phyloP scores from a whole-genome alignment of 768 basidiomycete genomes.

The Pulveroboletus ravenelii region DNA sequence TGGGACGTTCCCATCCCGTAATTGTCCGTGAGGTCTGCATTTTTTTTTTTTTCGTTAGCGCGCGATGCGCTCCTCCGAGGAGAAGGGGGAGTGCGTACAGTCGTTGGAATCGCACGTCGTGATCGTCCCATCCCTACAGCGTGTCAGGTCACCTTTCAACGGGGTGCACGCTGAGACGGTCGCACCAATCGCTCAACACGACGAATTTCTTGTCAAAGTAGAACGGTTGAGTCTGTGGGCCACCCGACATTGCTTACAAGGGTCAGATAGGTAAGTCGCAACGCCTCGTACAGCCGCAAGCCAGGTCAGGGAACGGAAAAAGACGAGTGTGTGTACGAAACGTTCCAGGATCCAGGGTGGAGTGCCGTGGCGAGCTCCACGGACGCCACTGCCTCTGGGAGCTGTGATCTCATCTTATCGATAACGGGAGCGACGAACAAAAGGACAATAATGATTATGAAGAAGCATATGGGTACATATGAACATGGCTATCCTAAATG shows the following conservation, averaged over 20 bases:
- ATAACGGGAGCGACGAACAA: neutral
- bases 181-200: conserved; percentile 87
- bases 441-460: neutral
- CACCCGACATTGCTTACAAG: conserved; percentile 10
- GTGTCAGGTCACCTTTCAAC: neutral
- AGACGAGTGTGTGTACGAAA: neutral
- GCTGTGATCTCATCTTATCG: conserved; percentile 17
- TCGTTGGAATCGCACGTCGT: conserved; percentile 92
- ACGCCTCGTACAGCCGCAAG: too few species aligned
- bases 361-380: neutral
- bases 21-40: conserved; percentile 79
- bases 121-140: conserved; percentile 83
- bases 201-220: conserved; percentile 71
- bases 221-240: conserved; percentile 17
- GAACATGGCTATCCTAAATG: neutral
- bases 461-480: neutral
- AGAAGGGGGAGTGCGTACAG: conserved; percentile 47
- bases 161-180: neutral
- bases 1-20: conserved; percentile 75
- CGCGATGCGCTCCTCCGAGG: neutral
- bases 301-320: neutral
- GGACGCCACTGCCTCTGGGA: neutral
- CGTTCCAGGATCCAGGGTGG: neutral
- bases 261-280: neutral
- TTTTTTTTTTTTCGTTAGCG: conserved; percentile 1